Evolutionary conservation across 2,329 filamentous ascomycete species (phyloP).

Genomic region (Paraphaeosphaeria sporulosa): DNA sequence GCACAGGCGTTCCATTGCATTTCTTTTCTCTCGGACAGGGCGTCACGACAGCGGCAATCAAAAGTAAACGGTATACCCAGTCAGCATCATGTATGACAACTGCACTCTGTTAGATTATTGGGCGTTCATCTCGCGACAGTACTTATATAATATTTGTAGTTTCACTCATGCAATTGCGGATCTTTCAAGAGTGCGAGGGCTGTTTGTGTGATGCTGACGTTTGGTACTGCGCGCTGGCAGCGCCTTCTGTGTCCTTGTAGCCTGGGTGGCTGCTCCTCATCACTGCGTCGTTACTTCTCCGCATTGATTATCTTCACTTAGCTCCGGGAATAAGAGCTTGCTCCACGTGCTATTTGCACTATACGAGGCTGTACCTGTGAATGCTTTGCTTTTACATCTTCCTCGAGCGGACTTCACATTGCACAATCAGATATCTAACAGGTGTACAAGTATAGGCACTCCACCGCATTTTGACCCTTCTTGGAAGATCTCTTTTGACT

Average conservation of each 20-base stretch:
- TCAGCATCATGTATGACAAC: slow-evolving; percentile 13
- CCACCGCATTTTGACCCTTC: background rate
- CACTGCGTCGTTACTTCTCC: background rate
- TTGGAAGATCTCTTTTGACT: background rate
- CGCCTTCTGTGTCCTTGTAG: background rate
- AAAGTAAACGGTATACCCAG: slow-evolving; percentile 16
- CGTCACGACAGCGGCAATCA: slow-evolving; percentile 5
- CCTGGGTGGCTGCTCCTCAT: background rate
- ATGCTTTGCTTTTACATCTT: background rate
- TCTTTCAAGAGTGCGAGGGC: too few species aligned
- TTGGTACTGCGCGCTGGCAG: background rate
- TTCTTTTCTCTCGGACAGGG: slow-evolving; percentile 3
- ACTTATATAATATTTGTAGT: slow-evolving; percentile 8
- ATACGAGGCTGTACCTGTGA: background rate
- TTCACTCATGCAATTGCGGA: background rate
- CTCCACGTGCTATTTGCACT: background rate
- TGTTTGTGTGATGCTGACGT: background rate
- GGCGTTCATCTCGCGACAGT: background rate
- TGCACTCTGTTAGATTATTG: slow-evolving; percentile 6
- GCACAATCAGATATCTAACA: background rate
- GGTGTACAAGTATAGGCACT: background rate
- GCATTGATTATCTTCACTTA: background rate
- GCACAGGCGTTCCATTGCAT: background rate
- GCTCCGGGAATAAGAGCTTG: background rate
- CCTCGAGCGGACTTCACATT: background rate